These are phyloP conservation scores for Sclerotinia nivalis DNA, from an alignment of 2,329 filamentous ascomycete species.

Conservation along the genomic window DNA sequence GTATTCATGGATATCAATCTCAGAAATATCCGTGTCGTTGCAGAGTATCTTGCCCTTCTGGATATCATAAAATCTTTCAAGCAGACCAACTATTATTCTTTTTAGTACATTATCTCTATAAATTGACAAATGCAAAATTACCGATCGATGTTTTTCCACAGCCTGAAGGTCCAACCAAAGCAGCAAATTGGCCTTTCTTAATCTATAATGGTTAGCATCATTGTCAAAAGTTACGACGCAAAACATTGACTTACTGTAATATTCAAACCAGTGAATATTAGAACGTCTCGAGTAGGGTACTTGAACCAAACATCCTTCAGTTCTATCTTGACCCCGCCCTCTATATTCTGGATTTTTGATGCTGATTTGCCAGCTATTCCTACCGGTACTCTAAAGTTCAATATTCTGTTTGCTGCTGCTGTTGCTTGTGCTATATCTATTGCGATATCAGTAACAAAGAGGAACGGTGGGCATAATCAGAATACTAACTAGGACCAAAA, in stretches of 20 bases:
- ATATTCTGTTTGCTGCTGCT: slow-evolving; percentile 60
- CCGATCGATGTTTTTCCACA: slow-evolving; percentile 20
- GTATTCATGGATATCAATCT: slow-evolving; percentile 62
- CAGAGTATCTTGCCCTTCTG: slow-evolving; percentile 63
- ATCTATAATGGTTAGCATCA: slow-evolving; percentile 31
- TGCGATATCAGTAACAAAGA: neutral
- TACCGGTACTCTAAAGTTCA: slow-evolving; percentile 42
- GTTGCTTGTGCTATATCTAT: slow-evolving; percentile 57
- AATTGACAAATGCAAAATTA: neutral
- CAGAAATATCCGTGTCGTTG: slow-evolving; percentile 60
- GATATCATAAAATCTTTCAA: slow-evolving; percentile 65
- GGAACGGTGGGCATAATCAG: too few species aligned
- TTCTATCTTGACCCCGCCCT: slow-evolving; percentile 56
- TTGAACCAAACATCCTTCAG: slow-evolving; percentile 58
- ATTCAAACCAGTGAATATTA: slow-evolving; percentile 61
- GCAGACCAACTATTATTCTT: neutral
- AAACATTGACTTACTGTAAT: slow-evolving; percentile 47
- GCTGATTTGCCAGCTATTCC: slow-evolving; percentile 21
- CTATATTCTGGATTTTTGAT: slow-evolving; percentile 35
- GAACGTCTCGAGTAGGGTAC: slow-evolving; percentile 58
- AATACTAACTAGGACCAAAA: slow-evolving; percentile 46
- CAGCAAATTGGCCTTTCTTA: slow-evolving; percentile 68
- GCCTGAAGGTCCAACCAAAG: slow-evolving; percentile 68
- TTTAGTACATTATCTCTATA: neutral
- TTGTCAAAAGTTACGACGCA: neutral